Evolutionary conservation across 371 early-diverging fungal species (phyloP), one percentile per base, ranked within the genome.

Genomic region (Rhizomucor pusillus): DNA sequence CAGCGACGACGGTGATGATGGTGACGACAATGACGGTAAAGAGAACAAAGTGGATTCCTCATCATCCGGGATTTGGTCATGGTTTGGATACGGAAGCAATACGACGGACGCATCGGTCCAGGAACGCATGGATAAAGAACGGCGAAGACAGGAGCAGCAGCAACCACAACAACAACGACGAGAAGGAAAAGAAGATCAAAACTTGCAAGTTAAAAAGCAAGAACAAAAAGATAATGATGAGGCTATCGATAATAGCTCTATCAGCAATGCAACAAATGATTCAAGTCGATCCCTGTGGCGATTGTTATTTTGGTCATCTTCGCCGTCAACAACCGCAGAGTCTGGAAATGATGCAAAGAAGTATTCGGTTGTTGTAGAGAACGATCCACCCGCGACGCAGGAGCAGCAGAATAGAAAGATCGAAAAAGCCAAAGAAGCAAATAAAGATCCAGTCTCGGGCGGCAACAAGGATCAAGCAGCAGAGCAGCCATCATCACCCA

Each of bases 291-390:
- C 55, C 5, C 50, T 47, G n/a, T 60, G 61, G 61, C 29, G 47
- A 47, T 60, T 51, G 14, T 46, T 60, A 23, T 60, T 60, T 35
- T 45, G 61, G 41, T 37, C 47, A 16, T 41, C 41, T 18, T 5
- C 41, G 9, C 4, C 25, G 34, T 13, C 52, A 41, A 43, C 43
- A 41, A 16, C 43, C 10, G 33, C 43, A 41, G 34, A 6, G 20
- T 5, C n/a, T n/a, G n/a, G 14, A 22, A 11, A 34, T 4, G 29
- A 29, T 29, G 29, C 29, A 29, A 54, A 34, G 10, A 22, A 37
- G 23, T 22, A 36, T 22, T n/a, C 23, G 12, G 37, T 37, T n/a
- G 37, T 44, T 13, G 19, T 39, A 11, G 54, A 47, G 23, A 36
- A 41, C 18, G 12, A 23, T 34, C 22, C 57, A 23, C 50, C 57